phyloP scores from a whole-genome alignment of 208 protist species.

The Leishmania amazonensis region DNA sequence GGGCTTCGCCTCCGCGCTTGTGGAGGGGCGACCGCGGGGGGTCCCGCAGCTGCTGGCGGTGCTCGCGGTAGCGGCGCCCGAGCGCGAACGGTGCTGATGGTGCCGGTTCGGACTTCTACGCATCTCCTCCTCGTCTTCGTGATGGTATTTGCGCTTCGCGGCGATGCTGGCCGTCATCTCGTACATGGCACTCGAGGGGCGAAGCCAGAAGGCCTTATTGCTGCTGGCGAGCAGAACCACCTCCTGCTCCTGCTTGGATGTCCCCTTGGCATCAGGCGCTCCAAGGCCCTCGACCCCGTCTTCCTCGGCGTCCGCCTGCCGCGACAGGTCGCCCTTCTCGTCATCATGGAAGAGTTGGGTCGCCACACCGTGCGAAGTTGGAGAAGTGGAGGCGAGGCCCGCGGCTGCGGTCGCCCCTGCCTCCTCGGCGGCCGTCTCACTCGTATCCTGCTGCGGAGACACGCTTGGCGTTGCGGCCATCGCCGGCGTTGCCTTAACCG shows the following conservation, averaged over 20 bases:
- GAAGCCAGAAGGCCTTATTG: constrained; percentile 53
- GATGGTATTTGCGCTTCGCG: constrained; percentile 47
- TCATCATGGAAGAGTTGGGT: not conserved
- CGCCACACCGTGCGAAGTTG: not conserved
- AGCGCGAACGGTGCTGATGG: not conserved
- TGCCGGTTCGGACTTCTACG: constrained; percentile 10
- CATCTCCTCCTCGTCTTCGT: constrained; percentile 9
- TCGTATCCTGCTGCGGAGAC: not conserved
- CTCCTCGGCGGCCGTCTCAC: constrained; percentile 3
- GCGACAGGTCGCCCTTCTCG: not conserved
- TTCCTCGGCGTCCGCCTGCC: not conserved
- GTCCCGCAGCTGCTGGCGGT: constrained; percentile 19
- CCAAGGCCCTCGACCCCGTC: not conserved
- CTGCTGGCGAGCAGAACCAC: constrained; percentile 28
- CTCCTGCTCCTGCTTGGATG: constrained; percentile 8
- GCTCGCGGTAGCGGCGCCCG: constrained; percentile 2
- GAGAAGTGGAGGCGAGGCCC: not conserved
- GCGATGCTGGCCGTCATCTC: constrained; percentile 70
- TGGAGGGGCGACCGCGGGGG: constrained; percentile 9
- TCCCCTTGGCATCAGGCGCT: not conserved
- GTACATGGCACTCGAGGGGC: constrained; percentile 56
- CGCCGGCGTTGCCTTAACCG: not conserved
- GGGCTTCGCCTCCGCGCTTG: constrained; percentile 9
- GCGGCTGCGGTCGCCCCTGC: not conserved
- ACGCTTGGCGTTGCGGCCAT: not conserved